These are phyloP conservation scores for Solanum chmielewskii DNA, from an alignment of 257 asterid species.

Conservation along the genomic window DNA sequence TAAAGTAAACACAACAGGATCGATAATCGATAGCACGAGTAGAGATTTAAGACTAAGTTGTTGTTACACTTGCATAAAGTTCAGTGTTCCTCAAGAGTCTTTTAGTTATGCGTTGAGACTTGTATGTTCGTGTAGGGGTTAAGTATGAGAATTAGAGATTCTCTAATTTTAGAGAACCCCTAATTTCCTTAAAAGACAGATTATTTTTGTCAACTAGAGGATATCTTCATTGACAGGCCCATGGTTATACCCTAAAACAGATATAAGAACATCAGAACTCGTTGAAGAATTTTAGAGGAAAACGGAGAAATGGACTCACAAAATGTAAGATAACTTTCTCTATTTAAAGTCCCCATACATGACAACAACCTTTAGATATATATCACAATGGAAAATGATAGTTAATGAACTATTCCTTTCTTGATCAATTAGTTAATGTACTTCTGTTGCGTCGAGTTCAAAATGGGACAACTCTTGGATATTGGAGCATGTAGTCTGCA, in stretches of 20 bases:
- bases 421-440: not conserved
- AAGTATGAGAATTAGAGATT: not conserved
- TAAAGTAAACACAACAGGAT: not conserved
- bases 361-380: not conserved
- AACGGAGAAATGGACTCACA: not conserved
- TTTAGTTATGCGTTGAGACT: not conserved
- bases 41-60: not conserved
- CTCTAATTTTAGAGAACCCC: not conserved
- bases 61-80: not conserved
- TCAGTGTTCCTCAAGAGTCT: not conserved
- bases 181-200: not conserved
- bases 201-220: not conserved
- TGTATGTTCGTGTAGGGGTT: not conserved
- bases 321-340: not conserved
- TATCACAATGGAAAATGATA: not conserved
- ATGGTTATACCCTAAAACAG: not conserved
- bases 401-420: not conserved
- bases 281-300: not conserved
- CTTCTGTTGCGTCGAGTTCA: not conserved
- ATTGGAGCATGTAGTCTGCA: not conserved
- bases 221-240: not conserved
- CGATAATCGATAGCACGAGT: not conserved
- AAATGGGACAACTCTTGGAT: not conserved
- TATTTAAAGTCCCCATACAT: not conserved
- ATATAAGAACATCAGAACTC: not conserved